These are phyloP conservation scores for Lipomyces spencermartinsiae DNA, from an alignment of 805 yeast genomes.

Conservation along the genomic window DNA sequence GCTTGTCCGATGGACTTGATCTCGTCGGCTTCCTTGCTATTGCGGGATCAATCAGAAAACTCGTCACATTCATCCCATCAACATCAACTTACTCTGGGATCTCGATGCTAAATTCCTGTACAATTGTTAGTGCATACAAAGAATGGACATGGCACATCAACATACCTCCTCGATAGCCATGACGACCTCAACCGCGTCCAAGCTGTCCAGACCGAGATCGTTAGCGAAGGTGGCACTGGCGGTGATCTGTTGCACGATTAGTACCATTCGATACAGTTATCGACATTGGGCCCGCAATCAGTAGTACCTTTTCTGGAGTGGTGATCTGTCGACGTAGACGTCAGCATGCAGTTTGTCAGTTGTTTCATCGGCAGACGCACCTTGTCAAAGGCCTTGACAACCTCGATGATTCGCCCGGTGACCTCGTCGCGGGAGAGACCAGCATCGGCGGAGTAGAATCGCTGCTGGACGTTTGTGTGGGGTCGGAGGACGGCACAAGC, in stretches of 20 bases:
- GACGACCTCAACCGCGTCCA: conserved; percentile 93
- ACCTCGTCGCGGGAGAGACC: conserved; percentile 79
- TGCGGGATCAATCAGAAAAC: conserved; percentile 26
- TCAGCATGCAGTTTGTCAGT: conserved; percentile 28
- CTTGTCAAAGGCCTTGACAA: conserved; percentile 70
- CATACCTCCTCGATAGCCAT: conserved; percentile 90
- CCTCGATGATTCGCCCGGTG: conserved; percentile 79
- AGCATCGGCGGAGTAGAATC: conserved; percentile 66
- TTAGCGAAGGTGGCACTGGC: conserved; percentile 50
- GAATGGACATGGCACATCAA: not conserved
- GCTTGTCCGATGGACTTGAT: conserved; percentile 94
- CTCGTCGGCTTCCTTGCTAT: conserved; percentile 81
- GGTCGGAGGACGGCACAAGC: conserved; percentile 21
- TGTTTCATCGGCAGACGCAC: conserved; percentile 41
- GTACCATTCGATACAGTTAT: not conserved
- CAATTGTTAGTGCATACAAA: conserved; percentile 17
- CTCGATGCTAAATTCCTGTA: conserved; percentile 68
- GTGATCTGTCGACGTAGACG: conserved; percentile 35
- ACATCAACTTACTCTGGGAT: conserved; percentile 64
- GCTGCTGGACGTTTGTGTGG: conserved; percentile 25
- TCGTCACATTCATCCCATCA: conserved; percentile 2
- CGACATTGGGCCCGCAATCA: not conserved
- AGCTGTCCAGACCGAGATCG: conserved; percentile 88
- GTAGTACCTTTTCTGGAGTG: conserved; percentile 36
- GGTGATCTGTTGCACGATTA: conserved; percentile 43